Evolutionary conservation across 176 grass and related monocot genomes (phyloP).

Genomic region (Neostapfia colusana): DNA sequence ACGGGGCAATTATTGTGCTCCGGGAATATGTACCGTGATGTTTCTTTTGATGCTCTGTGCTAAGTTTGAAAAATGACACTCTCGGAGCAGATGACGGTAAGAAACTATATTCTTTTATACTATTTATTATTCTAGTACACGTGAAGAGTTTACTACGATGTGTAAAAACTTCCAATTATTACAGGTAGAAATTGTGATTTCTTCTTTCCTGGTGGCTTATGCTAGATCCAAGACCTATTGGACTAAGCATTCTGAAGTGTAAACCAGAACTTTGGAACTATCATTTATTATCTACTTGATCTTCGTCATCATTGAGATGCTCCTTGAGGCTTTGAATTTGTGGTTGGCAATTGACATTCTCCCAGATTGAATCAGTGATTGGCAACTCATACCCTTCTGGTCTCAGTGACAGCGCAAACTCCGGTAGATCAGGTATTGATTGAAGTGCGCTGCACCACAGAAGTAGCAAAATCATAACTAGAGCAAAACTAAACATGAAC

Average conservation of each 20-base stretch:
- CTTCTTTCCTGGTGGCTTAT: constrained; percentile 15
- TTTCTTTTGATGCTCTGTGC: background rate
- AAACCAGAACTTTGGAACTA: constrained; percentile 13
- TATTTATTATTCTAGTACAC: constrained; percentile 29
- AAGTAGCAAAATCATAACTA: constrained; percentile 24
- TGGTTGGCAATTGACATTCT: constrained; percentile 59
- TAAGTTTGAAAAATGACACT: background rate
- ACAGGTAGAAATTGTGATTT: constrained; percentile 17
- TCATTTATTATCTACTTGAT: constrained; percentile 42
- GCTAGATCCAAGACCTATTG: constrained; percentile 31
- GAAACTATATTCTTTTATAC: constrained; percentile 26
- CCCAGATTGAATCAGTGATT: constrained; percentile 61
- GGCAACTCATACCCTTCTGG: constrained; percentile 81
- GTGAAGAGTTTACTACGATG: constrained; percentile 25
- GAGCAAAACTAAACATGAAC: background rate
- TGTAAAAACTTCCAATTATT: constrained; percentile 30
- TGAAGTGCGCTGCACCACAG: constrained; percentile 58
- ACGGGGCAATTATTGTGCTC: background rate
- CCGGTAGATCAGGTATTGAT: constrained; percentile 86
- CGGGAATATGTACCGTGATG: background rate
- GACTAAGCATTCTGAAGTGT: constrained; percentile 12
- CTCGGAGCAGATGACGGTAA: background rate
- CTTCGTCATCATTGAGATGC: constrained; percentile 70
- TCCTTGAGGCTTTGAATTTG: constrained; percentile 87
- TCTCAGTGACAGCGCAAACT: constrained; percentile 80